Evolutionary conservation across 2,329 filamentous ascomycete species (phyloP).

Genomic region (Dothidotthia symphoricarpi): DNA sequence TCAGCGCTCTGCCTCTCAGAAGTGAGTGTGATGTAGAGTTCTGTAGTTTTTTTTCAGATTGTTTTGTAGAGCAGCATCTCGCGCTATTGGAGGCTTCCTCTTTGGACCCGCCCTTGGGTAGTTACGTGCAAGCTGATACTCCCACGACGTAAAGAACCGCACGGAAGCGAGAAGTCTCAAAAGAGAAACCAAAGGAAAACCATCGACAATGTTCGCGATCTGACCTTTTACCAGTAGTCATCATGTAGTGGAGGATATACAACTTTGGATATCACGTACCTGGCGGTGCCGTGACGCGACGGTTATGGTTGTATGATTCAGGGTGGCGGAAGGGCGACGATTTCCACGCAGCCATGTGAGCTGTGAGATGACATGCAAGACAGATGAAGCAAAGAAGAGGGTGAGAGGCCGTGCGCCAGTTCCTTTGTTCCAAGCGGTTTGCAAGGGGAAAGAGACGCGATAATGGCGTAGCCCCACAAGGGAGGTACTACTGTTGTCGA

Average conservation of each 20-base stretch:
- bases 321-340: no score
- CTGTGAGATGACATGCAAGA: no score
- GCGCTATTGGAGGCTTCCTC: slow-evolving; percentile 25
- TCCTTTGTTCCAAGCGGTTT: background rate
- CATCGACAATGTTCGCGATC: slow-evolving; percentile 24
- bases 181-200: slow-evolving; percentile 14
- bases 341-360: no score
- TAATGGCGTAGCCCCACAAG: background rate
- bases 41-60: slow-evolving; percentile 22
- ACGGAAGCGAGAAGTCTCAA: slow-evolving; percentile 1
- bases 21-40: no score
- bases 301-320: no score
- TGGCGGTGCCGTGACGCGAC: background rate
- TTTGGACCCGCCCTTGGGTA: background rate
- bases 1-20: no score
- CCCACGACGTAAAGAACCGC: no score
- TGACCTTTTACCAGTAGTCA: slow-evolving; percentile 39
- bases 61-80: slow-evolving; percentile 26
- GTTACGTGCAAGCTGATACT: no score
- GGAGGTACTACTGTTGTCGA: background rate
- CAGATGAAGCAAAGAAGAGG: no score
- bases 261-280: background rate
- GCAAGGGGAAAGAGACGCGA: background rate
- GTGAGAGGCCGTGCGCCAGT: no score
- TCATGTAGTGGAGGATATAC: slow-evolving; percentile 11